Evolutionary conservation across 164 flowering plant species (phyloP), one percentile per base, ranked within the genome.

Genomic region (Kalanchoe fedtschenkoi): DNA sequence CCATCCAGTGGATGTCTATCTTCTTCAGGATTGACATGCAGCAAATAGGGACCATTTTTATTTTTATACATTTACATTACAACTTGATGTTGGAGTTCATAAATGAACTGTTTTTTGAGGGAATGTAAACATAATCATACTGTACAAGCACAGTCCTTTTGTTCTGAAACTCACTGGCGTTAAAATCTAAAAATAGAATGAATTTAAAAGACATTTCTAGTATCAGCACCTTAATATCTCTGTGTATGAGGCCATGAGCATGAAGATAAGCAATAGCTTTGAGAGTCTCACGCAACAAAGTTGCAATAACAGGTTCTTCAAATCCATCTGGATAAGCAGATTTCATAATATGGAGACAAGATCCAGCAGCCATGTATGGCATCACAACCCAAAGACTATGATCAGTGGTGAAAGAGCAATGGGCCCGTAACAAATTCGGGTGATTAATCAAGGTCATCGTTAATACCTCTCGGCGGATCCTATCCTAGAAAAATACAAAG

Each of bases 321-420:
- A 95, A 84, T 39, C 99, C 99, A 37, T 91, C 96, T 30, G 91
- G 83, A 70, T 71, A 75, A 69, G 81, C 61, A 65, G 91, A 73
- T 74, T 91, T 89, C 83, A 95, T 91, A 65, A 95, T 87, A 68
- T 89, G 91, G 68, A 91, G 93, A 69, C 97, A 88, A 39, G 99
- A 95, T 19, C 99, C 99, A 32, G 87, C 91, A 66, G 86, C 83
- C 97, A 95, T 87, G 73, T 83, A 95, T 30, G 99, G 97, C 96
- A 84, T 89, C 71, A 84, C 88, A 65, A 85, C 81, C 85, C 85
- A 85, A 34, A 84, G 85, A 63, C 64, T 63, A 41, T 71, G 78
- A 26, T 77, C 87, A 64, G 77, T 17, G 14, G 81, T 70, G 66
- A 87, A 87, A 39, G 90, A 87, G 69, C 97, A 88, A 78, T 86